phyloP scores from a whole-genome alignment of 176 grass and related monocot genomes.

The bread wheat (Triticum aestivum) region DNA sequence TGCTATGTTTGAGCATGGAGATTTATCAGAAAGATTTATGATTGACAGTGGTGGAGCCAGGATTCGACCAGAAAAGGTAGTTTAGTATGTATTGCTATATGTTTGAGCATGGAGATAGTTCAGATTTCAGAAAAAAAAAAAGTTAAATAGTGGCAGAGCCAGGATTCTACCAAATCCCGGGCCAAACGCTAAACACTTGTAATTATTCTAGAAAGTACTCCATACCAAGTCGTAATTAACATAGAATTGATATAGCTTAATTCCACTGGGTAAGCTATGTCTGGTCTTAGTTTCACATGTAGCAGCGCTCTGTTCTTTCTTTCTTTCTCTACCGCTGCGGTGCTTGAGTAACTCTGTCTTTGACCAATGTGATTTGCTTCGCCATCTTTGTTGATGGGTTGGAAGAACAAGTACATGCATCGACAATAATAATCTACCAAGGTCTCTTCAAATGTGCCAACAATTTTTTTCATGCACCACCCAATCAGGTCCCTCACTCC shows the following conservation, averaged over 20 bases:
- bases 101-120: not conserved
- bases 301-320: not conserved
- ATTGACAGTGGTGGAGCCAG: not conserved
- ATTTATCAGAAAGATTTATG: not conserved
- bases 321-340: not conserved
- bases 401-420: not conserved
- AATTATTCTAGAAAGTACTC: not conserved
- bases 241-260: not conserved
- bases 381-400: not conserved
- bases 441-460: not conserved
- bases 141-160: not conserved
- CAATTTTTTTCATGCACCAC: not conserved
- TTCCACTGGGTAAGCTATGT: not conserved
- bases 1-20: conserved; percentile 2
- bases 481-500: not conserved
- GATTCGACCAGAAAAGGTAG: not conserved
- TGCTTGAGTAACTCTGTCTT: not conserved
- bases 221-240: not conserved
- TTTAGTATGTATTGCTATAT: not conserved
- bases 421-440: not conserved
- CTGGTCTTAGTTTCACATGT: not conserved
- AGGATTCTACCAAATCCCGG: not conserved
- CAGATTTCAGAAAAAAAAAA: not conserved
- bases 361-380: not conserved
- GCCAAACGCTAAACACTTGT: not conserved